Evolutionary conservation across 345 rosid species (phyloP), one percentile per base, ranked within the genome.

Genomic region (Brassica nigra): DNA sequence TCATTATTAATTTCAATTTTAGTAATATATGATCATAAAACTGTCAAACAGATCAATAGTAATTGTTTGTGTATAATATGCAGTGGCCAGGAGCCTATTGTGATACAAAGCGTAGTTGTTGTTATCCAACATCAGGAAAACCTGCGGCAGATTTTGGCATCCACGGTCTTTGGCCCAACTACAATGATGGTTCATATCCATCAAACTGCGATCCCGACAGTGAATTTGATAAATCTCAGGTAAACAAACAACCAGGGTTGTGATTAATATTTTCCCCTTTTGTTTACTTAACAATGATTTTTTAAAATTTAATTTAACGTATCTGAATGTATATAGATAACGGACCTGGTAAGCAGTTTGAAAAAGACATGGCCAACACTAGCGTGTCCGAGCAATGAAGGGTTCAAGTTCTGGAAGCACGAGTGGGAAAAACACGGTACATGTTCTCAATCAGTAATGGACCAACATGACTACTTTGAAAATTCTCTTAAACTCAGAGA

Each of bases 61-160:
- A 37, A 63, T 80, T 71, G 33, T 71, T 80, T 57, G 16, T 47
- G 57, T 52, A 2, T 14, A n/a, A 52, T 52, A 52, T 52, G 57
- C 57, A 52, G 57, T 52, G 57, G 57, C 57, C 57, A 52, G 57
- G 57, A 52, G 57, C 57, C 3, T 52, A 52, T n/a, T 52, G 57
- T 52, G 57, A 52, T 52, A 52, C 20, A 52, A 52, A n/a, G 6
- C 20, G 18, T 52, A n/a, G 57, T 52, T 52, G 57, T 52, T 52
- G 57, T 2, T 52, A 52, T n/a, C 57, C 57, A 52, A 52, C 57
- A 52, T 52, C 57, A 5, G 57, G 57, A 0, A 52, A 52, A n/a
- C 57, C 57, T n/a, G 57, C 57, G 20, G 57, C 57, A 52, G 57
- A 52, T 52, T 52, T 52, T 52, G 57, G 57, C 57, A 52, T 52